Percentiles rank a stretch among this genome's conserved stretches.
phyloP scores from a whole-genome alignment of 2,329 filamentous ascomycete genomes.

The Sphaerostilbella broomeana region DNA sequence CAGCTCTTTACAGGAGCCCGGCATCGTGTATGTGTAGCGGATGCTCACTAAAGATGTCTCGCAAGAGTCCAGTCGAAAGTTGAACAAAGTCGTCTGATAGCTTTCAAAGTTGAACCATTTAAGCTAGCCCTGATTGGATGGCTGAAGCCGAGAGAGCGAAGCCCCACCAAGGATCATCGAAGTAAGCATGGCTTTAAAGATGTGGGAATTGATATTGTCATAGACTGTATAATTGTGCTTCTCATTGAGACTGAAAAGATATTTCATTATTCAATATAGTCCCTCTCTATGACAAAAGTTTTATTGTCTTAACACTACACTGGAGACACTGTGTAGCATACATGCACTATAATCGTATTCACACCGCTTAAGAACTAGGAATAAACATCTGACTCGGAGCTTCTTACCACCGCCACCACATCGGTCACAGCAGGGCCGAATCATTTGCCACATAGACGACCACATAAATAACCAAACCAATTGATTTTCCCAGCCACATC shows the following conservation, averaged over 20 bases:
- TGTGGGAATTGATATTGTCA: background rate
- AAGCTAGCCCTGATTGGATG: too few relatives aligned
- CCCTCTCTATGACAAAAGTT: background rate
- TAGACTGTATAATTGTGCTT: too few relatives aligned
- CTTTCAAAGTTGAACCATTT: too few relatives aligned
- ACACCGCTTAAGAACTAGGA: too few relatives aligned
- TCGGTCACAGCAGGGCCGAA: background rate
- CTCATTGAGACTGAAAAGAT: too few relatives aligned
- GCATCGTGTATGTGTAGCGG: constrained; percentile 51
- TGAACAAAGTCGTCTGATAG: constrained; percentile 9
- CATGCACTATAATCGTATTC: too few relatives aligned
- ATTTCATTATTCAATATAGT: too few relatives aligned
- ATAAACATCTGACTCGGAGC: too few relatives aligned
- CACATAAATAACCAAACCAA: background rate
- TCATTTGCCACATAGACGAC: background rate
- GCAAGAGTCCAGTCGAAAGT: background rate
- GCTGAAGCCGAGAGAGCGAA: too few relatives aligned
- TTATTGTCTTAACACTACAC: too few relatives aligned
- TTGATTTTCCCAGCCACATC: background rate
- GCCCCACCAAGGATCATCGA: background rate
- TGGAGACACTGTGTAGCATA: too few relatives aligned
- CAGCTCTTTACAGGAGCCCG: constrained; percentile 93
- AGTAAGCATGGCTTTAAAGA: background rate
- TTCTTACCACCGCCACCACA: background rate
- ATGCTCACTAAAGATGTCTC: background rate